Percentiles rank a stretch among this genome's conserved stretches.
Evolutionary conservation across 169 alveolate species (phyloP).

Genomic region (Ichthyophthirius multifiliis): DNA sequence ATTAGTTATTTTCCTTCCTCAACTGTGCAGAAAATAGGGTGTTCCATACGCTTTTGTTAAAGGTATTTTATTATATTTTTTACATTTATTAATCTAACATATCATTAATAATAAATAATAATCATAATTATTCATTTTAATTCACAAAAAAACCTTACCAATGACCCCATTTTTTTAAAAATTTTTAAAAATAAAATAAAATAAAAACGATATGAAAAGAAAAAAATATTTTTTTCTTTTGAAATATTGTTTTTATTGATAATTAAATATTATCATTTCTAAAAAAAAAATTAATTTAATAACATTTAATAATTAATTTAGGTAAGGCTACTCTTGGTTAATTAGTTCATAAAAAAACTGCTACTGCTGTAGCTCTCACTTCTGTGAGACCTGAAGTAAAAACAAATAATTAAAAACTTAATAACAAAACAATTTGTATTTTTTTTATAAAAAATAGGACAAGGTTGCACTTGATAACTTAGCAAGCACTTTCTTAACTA

Average conservation of each 20-base stretch:
- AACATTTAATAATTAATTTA: too few relatives aligned
- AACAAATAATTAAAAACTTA: not conserved
- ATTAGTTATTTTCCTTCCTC: slow-evolving; percentile 97
- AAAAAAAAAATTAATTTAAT: too few relatives aligned
- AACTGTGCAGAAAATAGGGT: slow-evolving; percentile 98
- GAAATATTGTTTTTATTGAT: not conserved
- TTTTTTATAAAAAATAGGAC: slow-evolving; percentile 72
- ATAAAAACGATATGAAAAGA: too few relatives aligned
- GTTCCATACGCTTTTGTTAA: slow-evolving; percentile 97
- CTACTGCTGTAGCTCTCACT: slow-evolving; percentile 96
- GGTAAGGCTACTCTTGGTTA: slow-evolving; percentile 96
- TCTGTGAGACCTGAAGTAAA: slow-evolving; percentile 94
- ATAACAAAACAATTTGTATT: slow-evolving; percentile 5
- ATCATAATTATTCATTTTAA: too few relatives aligned
- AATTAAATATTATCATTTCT: not conserved
- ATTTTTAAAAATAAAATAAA: too few relatives aligned
- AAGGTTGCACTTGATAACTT: slow-evolving; percentile 93
- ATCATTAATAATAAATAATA: too few relatives aligned
- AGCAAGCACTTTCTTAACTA: slow-evolving; percentile 89
- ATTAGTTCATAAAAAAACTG: slow-evolving; percentile 97
- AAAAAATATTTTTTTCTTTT: too few relatives aligned
- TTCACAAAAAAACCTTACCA: too few relatives aligned
- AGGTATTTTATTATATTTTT: too few relatives aligned
- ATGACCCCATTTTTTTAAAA: too few relatives aligned
- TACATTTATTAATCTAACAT: too few relatives aligned